Evolutionary conservation across 257 asterid genomes (phyloP), one percentile per base, ranked within the genome.

Genomic region (Forsythia suspensa): DNA sequence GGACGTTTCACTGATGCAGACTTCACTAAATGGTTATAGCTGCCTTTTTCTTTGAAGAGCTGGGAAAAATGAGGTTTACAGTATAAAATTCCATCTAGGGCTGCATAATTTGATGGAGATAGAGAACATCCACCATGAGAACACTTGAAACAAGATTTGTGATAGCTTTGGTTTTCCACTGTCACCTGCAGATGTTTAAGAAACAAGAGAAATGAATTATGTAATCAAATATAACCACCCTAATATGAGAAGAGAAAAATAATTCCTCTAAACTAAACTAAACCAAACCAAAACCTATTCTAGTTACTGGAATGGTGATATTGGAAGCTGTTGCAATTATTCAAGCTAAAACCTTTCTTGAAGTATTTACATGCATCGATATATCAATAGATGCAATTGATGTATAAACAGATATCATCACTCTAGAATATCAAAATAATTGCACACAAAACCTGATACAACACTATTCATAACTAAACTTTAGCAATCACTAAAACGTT

Each of bases 1-100:
- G 89, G 78, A 8, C 87, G 86, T 79, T 81, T 87, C 79, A 85
- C 41, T 8, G 91, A 87, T 70, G 89, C 89, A 42, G 89, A 87
- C 86, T 83, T 85, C 77, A 87, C 82, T 44, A 87, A 77, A 74
- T 87, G 91, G 81, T 78, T 87, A 83, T 87, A 87, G 74, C 86
- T 85, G 65, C 91, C 91, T 78, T 87, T 85, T 83, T 85, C 91
- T 87, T 87, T 87, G 82, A 87, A 87, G 52, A 87, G 89, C 77
- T 87, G 89, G 13, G 86, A 83, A 66, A 87, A 87, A 77, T 87
- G 91, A 48, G 87, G 91, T 66, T 87, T 85, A 82, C 91, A 87
- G 79, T 87, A 87, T 68, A 87, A 81, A 40, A 87, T 81, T 3
- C 91, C 91, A 21, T 87, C 81, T 2, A 87, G 75, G 18, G 91